These are phyloP conservation scores for Backusella australiensis DNA, from an alignment of 192 early-diverging fungal species.

Conservation along the genomic window DNA sequence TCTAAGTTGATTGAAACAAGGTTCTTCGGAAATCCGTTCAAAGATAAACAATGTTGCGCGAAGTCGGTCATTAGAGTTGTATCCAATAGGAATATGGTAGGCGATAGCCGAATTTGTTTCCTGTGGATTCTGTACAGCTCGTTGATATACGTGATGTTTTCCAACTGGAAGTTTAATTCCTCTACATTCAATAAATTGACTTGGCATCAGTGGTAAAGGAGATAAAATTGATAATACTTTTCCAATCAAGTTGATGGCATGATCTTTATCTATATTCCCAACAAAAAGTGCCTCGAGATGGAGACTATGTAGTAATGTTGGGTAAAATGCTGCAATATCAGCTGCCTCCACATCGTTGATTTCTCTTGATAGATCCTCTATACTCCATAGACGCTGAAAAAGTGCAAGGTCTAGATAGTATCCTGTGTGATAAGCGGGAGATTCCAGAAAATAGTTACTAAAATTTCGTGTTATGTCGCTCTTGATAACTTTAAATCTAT, in stretches of 20 bases:
- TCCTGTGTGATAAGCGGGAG: conserved; percentile 65
- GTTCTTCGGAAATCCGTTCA: conserved; percentile 75
- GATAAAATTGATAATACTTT: conserved; percentile 50
- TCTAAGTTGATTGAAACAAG: conserved; percentile 85
- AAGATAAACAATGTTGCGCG: conserved; percentile 59
- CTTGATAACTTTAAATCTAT: conserved; percentile 68
- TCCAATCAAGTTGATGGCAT: conserved; percentile 51
- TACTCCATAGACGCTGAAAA: conserved; percentile 69
- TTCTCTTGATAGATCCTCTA: conserved; percentile 64
- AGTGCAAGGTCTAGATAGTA: conserved; percentile 62
- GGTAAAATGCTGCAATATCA: conserved; percentile 64
- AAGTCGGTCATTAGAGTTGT: conserved; percentile 42
- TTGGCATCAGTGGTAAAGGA: conserved; percentile 50
- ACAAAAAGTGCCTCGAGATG: conserved; percentile 75
- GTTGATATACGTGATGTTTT: conserved; percentile 29
- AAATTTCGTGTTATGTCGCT: conserved; percentile 60
- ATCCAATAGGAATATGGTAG: conserved; percentile 68
- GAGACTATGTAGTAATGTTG: conserved; percentile 56
- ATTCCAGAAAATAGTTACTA: conserved; percentile 63
- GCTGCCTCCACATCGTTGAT: conserved; percentile 57
- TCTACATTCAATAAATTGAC: conserved; percentile 36
- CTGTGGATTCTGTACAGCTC: conserved; percentile 54
- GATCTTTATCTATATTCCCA: conserved; percentile 65
- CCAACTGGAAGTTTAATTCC: conserved; percentile 39
- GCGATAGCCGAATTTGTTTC: conserved; percentile 87